Evolutionary conservation across 805 yeast species (phyloP).

Genomic region (Candida golubevii): DNA sequence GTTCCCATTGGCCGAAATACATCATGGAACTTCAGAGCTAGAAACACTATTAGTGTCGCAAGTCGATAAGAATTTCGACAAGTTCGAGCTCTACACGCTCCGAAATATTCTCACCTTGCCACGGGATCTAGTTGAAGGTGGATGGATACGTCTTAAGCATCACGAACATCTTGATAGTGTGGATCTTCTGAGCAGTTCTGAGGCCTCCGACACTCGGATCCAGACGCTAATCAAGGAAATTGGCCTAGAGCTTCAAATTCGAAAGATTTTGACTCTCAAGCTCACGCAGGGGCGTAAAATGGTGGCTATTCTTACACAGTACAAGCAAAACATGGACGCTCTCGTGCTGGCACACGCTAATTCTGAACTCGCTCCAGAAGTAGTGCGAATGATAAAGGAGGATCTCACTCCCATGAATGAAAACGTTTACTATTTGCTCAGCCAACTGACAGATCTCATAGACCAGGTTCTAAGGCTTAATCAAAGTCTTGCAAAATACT

Average conservation of each 20-base stretch:
- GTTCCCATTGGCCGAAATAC: constrained; percentile 48
- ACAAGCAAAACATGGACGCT: constrained; percentile 24
- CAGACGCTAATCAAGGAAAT: constrained; percentile 34
- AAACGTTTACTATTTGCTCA: constrained; percentile 40
- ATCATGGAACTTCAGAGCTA: constrained; percentile 73
- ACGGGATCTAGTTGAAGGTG: constrained; percentile 53
- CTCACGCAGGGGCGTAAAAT: constrained; percentile 36
- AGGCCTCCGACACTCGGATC: constrained; percentile 1
- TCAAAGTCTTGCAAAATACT: constrained; percentile 19
- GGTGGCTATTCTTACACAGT: constrained; percentile 27
- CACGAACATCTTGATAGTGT: constrained; percentile 48
- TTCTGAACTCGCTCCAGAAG: constrained; percentile 19
- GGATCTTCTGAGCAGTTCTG: not conserved
- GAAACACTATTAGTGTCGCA: constrained; percentile 72
- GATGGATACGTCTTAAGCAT: constrained; percentile 65
- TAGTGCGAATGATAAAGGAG: constrained; percentile 26
- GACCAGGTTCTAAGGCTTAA: constrained; percentile 25
- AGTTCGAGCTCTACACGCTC: constrained; percentile 74
- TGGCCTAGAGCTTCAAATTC: constrained; percentile 39
- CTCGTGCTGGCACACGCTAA: constrained; percentile 15
- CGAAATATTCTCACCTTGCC: constrained; percentile 77
- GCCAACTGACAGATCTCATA: constrained; percentile 39
- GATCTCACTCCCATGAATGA: constrained; percentile 44
- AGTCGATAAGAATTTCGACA: constrained; percentile 80
- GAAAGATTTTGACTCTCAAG: constrained; percentile 38